Conservation (phyloP, 1,139 yeast species). For the Geotrichum histeridarum region DNA sequence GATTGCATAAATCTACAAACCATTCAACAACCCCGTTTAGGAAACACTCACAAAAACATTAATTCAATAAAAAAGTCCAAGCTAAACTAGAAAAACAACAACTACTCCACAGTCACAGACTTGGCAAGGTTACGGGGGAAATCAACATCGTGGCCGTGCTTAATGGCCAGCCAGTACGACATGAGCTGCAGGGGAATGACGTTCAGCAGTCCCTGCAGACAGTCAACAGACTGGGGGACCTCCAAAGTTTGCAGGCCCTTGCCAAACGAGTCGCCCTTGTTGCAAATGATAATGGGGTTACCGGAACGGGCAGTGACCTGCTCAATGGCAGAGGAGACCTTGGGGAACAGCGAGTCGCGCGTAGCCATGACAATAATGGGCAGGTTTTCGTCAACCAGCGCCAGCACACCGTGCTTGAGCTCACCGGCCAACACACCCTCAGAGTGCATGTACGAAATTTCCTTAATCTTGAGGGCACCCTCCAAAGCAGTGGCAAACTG, state of each 20-base stretch:
- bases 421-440: conserved; percentile 99
- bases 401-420: conserved; percentile 96
- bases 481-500: conserved; percentile 96
- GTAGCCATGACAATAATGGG: conserved; percentile 97
- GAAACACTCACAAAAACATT: background rate
- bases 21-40: too few species aligned
- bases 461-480: conserved; percentile 97
- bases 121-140: conserved; percentile 98
- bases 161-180: conserved; percentile 95
- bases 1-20: too few species aligned
- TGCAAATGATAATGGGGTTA: conserved; percentile 89
- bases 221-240: conserved; percentile 94
- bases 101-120: conserved; percentile 88
- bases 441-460: conserved; percentile 97
- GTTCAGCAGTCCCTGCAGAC: conserved; percentile 92
- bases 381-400: conserved; percentile 86
- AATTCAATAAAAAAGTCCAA: background rate
- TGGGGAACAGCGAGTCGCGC: conserved; percentile 94
- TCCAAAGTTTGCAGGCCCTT: conserved; percentile 52
- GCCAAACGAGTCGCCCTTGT: conserved; percentile 67
- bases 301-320: conserved; percentile 98
- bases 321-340: conserved; percentile 91
- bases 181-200: conserved; percentile 93
- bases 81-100: background rate
- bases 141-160: conserved; percentile 94